Base-by-base conservation (phyloP, 2,329 filamentous ascomycete species). In the Paradendryphiella salina region DNA sequence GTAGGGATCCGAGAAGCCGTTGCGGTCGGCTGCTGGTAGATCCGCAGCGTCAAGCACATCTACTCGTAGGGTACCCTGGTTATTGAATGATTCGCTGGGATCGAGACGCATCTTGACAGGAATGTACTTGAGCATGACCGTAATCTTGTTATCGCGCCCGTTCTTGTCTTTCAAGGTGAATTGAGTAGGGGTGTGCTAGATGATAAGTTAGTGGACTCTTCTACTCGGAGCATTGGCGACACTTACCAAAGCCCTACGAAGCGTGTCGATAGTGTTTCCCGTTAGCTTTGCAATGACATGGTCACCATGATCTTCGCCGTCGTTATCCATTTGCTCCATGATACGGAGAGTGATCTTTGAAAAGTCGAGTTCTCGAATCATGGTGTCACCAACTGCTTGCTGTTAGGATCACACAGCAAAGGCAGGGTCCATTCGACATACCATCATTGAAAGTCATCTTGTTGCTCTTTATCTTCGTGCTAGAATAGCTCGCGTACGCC, bases 1-100 rank as follows among this genome's bases (percentile, higher is more conserved):
- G 79, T 93, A 99, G 4, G 94, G 94, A 68, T 99, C 94, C 65
- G 91, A 96, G 81, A 88, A 97, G 62, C 94, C 94, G 69, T 99
- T 99, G 28, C 91, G 86, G 68, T 99, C 94, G 21, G 93, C 93
- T 1, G 94, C 86, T 6, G 94, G 94, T n/a, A 99, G 82, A 52
- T 96, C 87, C 7, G 83, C 78, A 14, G 87, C 94, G 72, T 96
- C 91, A 31, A 97, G 78, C 14, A 99, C 82, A 65, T 97, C 91
- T n/a, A 99, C 90, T 15, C 92, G 89, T 17, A 99, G 85, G 51
- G 86, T 92, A 52, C 94, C 94, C 85, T 96, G 96, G 75, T 99
- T 99, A 83, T 96, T 97, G 80, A 99, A 96, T 67, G 91, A 96
- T 75, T 99, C 94, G 65, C 86, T 90, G 0, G 94, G 89, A 66